Percentiles rank a stretch among this genome's conserved stretches.
Conservation (phyloP, 1,139 yeast species). For the Zygosaccharomyces sapae region DNA sequence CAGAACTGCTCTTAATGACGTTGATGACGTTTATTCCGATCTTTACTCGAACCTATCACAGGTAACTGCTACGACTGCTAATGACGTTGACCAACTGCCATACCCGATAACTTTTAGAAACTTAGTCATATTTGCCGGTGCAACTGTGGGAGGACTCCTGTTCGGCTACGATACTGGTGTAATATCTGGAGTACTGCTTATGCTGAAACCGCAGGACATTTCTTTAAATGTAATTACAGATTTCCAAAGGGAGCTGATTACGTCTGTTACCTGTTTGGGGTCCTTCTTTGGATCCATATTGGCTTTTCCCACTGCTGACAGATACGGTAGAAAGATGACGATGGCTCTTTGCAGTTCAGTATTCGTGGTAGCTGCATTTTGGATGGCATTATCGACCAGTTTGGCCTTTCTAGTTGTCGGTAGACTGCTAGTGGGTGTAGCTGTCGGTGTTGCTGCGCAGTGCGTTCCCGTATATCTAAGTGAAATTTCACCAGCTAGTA, state of each 20-base stretch:
- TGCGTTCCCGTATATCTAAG: slow-evolving; percentile 43
- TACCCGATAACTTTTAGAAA: slow-evolving; percentile 24
- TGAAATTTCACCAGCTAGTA: slow-evolving; percentile 41
- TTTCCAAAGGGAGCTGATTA: slow-evolving; percentile 40
- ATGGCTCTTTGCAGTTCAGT: slow-evolving; percentile 38
- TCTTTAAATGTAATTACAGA: slow-evolving; percentile 30
- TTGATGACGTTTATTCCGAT: slow-evolving; percentile 31
- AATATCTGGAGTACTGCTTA: slow-evolving; percentile 41
- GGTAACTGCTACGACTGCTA: slow-evolving; percentile 26
- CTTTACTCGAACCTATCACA: slow-evolving; percentile 31
- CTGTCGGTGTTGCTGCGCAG: slow-evolving; percentile 44
- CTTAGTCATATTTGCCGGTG: slow-evolving; percentile 26
- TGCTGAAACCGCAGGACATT: slow-evolving; percentile 37
- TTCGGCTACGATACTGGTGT: slow-evolving; percentile 46
- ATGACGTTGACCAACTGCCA: slow-evolving; percentile 31
- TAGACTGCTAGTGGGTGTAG: slow-evolving; percentile 41
- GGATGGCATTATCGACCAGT: slow-evolving; percentile 38
- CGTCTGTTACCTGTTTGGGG: slow-evolving; percentile 43
- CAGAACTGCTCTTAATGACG: slow-evolving; percentile 11
- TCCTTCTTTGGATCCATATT: slow-evolving; percentile 42
- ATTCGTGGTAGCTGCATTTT: slow-evolving; percentile 39
- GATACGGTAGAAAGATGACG: slow-evolving; percentile 39
- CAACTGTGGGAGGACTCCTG: slow-evolving; percentile 41
- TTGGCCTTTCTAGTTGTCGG: slow-evolving; percentile 36
- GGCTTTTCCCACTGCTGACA: slow-evolving; percentile 39